A percentile compares a stretch with the other conserved stretches of the same genome.
Conservation (phyloP, 2,329 filamentous ascomycete species). For the Rachicladosporium sp. region DNA sequence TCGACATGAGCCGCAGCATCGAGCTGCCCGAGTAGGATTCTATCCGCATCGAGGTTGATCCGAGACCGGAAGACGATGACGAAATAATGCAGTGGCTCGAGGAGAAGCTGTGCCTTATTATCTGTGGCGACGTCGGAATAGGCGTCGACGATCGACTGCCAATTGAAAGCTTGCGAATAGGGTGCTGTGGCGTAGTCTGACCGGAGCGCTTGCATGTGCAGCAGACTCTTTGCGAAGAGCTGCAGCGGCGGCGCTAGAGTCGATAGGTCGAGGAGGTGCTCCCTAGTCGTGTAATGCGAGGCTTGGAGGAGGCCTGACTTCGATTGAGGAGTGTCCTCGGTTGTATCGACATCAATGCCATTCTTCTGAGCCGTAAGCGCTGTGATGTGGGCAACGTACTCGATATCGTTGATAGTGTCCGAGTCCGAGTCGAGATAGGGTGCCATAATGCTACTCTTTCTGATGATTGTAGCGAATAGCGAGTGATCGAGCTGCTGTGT, state of each 20-base stretch:
- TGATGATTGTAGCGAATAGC: too few relatives aligned
- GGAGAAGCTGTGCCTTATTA: background rate
- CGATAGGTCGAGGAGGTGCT: conserved; percentile 61
- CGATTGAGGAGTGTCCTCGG: too few relatives aligned
- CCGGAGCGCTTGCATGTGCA: conserved; percentile 48
- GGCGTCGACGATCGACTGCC: conserved; percentile 46
- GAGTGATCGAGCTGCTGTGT: too few relatives aligned
- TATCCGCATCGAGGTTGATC: conserved; percentile 55
- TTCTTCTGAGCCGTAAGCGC: too few relatives aligned
- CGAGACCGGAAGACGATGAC: conserved; percentile 72
- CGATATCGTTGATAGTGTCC: too few relatives aligned
- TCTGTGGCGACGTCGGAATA: conserved; percentile 33
- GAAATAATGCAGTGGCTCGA: conserved; percentile 45
- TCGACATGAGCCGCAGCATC: conserved; percentile 72
- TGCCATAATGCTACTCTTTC: too few relatives aligned
- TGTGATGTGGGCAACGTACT: too few relatives aligned
- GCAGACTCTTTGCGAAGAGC: conserved; percentile 61
- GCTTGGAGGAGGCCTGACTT: conserved; percentile 41
- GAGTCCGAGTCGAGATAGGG: too few relatives aligned
- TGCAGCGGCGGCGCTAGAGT: conserved; percentile 53
- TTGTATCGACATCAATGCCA: too few relatives aligned
- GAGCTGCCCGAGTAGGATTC: conserved; percentile 54
- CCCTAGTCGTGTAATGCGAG: conserved; percentile 61
- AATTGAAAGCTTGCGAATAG: conserved; percentile 69
- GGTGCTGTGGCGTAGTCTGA: conserved; percentile 64